Evolutionary conservation across 2,329 filamentous ascomycete genomes (phyloP).

Genomic region (Aspergillus arachidicola): DNA sequence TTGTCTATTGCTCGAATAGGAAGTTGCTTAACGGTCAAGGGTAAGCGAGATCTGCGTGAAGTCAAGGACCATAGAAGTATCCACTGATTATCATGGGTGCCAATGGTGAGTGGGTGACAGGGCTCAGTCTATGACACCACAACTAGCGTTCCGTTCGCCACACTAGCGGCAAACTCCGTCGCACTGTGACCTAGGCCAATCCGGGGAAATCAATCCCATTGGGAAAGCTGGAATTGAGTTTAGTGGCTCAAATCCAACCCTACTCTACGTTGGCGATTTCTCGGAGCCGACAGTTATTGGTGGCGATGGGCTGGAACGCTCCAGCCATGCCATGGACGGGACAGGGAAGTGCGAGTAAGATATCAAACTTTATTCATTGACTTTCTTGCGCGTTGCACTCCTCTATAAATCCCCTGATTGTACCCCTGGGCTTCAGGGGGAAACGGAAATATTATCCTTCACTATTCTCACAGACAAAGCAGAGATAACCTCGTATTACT

Average conservation of each 20-base stretch:
- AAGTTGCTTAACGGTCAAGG: not conserved
- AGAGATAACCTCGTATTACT: not conserved
- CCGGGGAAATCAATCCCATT: not conserved
- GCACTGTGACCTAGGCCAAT: not conserved
- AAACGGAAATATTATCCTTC: not conserved
- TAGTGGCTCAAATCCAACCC: not conserved
- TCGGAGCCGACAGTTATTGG: not conserved
- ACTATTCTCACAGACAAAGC: not conserved
- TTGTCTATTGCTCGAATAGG: not conserved
- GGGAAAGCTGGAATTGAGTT: not conserved
- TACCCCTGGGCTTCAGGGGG: conserved; percentile 4
- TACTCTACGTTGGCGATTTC: not conserved
- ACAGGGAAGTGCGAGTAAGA: not conserved
- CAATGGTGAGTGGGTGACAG: not conserved
- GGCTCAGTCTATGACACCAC: conserved; percentile 15
- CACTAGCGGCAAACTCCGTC: not conserved
- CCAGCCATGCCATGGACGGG: not conserved
- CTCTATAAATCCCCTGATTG: conserved; percentile 2
- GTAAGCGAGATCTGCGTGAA: no score
- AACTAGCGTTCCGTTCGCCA: not conserved
- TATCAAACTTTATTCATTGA: not conserved
- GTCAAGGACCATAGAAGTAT: not conserved
- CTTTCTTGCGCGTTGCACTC: not conserved
- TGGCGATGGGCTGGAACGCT: not conserved
- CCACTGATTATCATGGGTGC: not conserved